Evolutionary conservation across 805 yeast genomes (phyloP).

Genomic region (Metschnikowia rubicola): DNA sequence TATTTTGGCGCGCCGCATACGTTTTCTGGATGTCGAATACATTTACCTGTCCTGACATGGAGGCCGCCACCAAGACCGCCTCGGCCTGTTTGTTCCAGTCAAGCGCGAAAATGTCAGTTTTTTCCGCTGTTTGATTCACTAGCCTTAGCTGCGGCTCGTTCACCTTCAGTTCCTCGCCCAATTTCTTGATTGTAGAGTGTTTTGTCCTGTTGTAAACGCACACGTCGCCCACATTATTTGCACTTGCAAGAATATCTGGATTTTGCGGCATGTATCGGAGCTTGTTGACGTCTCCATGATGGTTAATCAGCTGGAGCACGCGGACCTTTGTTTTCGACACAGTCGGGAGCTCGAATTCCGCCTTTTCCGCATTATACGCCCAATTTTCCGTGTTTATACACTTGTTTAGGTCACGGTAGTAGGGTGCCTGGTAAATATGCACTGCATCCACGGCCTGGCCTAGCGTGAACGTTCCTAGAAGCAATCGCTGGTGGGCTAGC

Average conservation of each 20-base stretch:
- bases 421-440: constrained; percentile 33
- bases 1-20: constrained; percentile 2
- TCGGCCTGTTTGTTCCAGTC: constrained; percentile 69
- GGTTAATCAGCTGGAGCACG: constrained; percentile 57
- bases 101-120: constrained; percentile 61
- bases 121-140: constrained; percentile 21
- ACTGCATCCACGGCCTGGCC: constrained; percentile 19
- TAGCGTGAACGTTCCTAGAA: constrained; percentile 18
- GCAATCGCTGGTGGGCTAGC: constrained; percentile 16
- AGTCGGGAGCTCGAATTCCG: constrained; percentile 37
- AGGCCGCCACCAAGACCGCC: constrained; percentile 58
- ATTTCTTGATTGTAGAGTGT: constrained; percentile 44
- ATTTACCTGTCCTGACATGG: constrained; percentile 60
- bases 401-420: constrained; percentile 28
- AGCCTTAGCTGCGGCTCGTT: constrained; percentile 51
- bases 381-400: constrained; percentile 36
- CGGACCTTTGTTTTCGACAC: constrained; percentile 27
- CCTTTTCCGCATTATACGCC: constrained; percentile 36
- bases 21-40: constrained; percentile 60
- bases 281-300: constrained; percentile 68
- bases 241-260: constrained; percentile 75
- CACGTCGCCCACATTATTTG: constrained; percentile 61
- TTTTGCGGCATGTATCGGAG: constrained; percentile 80
- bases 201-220: constrained; percentile 80
- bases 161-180: constrained; percentile 25